Percentiles rank a stretch among this genome's conserved stretches.
phyloP scores from a whole-genome alignment of 768 basidiomycete genomes.

The Leccinum subgranulosum region DNA sequence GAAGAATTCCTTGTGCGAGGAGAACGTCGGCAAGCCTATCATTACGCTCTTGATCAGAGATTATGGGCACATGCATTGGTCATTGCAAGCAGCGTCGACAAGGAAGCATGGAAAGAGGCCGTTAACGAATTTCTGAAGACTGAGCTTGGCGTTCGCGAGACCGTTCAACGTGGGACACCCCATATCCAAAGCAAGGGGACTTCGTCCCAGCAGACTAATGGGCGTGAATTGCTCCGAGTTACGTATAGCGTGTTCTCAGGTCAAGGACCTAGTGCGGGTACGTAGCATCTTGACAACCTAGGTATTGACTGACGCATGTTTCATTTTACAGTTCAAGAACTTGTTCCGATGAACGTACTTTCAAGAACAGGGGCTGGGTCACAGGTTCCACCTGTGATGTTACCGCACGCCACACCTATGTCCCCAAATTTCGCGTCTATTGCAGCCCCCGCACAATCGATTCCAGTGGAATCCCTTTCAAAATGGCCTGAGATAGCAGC shows the following conservation, averaged over 20 bases:
- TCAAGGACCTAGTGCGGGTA: constrained; percentile 74
- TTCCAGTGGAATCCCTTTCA: constrained; percentile 62
- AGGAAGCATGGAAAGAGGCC: constrained; percentile 90
- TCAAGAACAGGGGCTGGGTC: constrained; percentile 38
- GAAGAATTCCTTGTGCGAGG: constrained; percentile 79
- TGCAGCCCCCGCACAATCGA: constrained; percentile 34
- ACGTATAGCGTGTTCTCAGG: constrained; percentile 85
- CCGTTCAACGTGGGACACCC: constrained; percentile 10
- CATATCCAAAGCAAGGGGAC: constrained; percentile 20
- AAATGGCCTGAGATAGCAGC: constrained; percentile 87
- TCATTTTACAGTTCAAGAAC: constrained; percentile 61
- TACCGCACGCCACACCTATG: constrained; percentile 49
- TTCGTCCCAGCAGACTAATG: constrained; percentile 35
- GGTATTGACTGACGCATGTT: constrained; percentile 3
- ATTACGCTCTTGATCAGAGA: constrained; percentile 82
- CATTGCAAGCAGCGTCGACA: constrained; percentile 89
- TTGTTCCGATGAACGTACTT: constrained; percentile 57
- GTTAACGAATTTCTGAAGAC: constrained; percentile 79
- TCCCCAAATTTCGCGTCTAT: constrained; percentile 61
- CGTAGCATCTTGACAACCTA: constrained; percentile 5
- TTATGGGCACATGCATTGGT: constrained; percentile 96
- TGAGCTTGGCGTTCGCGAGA: constrained; percentile 57
- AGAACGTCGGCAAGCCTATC: constrained; percentile 81
- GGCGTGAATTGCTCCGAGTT: constrained; percentile 71
- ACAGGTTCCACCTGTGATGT: constrained; percentile 35